phyloP scores from a whole-genome alignment of 1,284 basidiomycete species.

The Prillingera fragicola region DNA sequence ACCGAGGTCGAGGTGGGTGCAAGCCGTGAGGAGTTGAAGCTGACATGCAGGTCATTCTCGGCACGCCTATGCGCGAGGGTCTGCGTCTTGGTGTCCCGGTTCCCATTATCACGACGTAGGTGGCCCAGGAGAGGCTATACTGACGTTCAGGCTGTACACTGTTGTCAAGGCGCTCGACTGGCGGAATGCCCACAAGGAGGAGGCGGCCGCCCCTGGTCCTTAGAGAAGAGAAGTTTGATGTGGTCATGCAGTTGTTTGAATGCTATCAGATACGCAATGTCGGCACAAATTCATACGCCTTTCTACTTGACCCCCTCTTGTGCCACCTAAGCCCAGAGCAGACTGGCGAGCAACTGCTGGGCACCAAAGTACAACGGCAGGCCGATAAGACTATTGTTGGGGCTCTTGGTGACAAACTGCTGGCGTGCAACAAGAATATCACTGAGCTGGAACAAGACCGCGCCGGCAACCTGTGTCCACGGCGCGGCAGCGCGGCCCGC shows the following conservation, averaged over 20 bases:
- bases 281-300: no score
- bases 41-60: conserved; percentile 41
- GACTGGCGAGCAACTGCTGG: conserved; percentile 10
- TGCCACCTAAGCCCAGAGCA: conserved; percentile 15
- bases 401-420: conserved; percentile 11
- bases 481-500: background rate
- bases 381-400: conserved; percentile 7
- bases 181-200: conserved; percentile 35
- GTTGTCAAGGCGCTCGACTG: conserved; percentile 45
- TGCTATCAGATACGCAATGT: no score
- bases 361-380: conserved; percentile 17
- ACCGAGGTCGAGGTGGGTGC: conserved; percentile 43
- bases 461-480: conserved; percentile 12
- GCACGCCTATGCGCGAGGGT: conserved; percentile 46
- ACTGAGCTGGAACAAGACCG: conserved; percentile 13
- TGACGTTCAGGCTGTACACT: conserved; percentile 31
- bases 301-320: no score
- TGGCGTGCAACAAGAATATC: conserved; percentile 17
- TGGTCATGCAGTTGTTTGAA: no score
- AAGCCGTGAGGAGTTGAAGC: background rate
- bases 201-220: conserved; percentile 8
- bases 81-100: conserved; percentile 44
- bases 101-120: conserved; percentile 44
- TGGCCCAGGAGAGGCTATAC: conserved; percentile 2
- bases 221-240: background rate